These are phyloP conservation scores for Vararia minispora DNA, from an alignment of 768 basidiomycete species.

Conservation along the genomic window DNA sequence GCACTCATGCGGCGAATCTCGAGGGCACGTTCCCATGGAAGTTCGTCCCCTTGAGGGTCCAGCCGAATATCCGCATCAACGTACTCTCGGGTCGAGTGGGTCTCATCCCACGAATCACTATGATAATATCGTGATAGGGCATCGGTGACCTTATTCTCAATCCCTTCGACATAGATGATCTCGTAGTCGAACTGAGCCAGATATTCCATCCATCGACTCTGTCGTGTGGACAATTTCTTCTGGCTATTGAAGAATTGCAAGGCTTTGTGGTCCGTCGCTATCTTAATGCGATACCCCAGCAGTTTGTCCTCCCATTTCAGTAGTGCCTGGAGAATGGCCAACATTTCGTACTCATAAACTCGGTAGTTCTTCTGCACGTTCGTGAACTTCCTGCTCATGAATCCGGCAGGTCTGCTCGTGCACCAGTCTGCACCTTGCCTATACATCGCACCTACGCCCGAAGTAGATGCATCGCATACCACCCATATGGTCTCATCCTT, in stretches of 20 bases:
- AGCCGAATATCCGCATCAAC: background rate
- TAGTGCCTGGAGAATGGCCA: slow-evolving; percentile 13
- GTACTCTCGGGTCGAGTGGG: background rate
- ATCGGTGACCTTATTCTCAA: background rate
- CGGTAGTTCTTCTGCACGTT: slow-evolving; percentile 16
- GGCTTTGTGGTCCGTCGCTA: slow-evolving; percentile 18
- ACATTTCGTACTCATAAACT: slow-evolving; percentile 13
- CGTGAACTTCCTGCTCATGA: slow-evolving; percentile 22
- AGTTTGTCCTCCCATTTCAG: slow-evolving; percentile 23
- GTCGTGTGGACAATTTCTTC: slow-evolving; percentile 11
- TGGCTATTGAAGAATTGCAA: slow-evolving; percentile 22
- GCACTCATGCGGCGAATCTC: background rate
- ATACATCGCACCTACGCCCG: slow-evolving; percentile 16
- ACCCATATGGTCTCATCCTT: slow-evolving; percentile 15
- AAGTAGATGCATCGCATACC: slow-evolving; percentile 13
- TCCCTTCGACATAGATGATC: background rate
- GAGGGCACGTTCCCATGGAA: background rate
- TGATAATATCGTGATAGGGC: slow-evolving; percentile 20
- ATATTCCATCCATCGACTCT: slow-evolving; percentile 20
- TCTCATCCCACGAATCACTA: background rate
- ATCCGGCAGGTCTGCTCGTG: slow-evolving; percentile 18
- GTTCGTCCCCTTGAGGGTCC: slow-evolving; percentile 9
- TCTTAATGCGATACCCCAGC: slow-evolving; percentile 12
- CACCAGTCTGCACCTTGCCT: slow-evolving; percentile 21
- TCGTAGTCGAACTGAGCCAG: background rate